Conservation (phyloP, 2,329 filamentous ascomycete genomes). For the Fusarium napiforme region DNA sequence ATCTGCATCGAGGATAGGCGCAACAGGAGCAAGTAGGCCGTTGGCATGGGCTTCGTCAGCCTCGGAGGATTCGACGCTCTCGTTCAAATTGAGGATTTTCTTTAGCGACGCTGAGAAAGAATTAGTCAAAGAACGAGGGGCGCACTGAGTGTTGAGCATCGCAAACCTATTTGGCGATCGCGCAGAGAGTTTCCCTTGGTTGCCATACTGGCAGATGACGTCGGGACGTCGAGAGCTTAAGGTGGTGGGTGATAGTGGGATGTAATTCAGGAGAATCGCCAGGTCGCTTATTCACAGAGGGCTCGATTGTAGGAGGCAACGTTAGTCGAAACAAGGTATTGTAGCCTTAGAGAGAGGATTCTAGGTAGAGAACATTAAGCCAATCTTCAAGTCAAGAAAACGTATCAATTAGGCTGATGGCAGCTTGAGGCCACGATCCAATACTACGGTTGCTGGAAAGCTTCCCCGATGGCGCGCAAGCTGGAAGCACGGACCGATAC, state of each 20-base stretch:
- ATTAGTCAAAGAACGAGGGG: slow-evolving; percentile 8
- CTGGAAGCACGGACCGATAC: slow-evolving; percentile 45
- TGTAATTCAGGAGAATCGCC: slow-evolving; percentile 28
- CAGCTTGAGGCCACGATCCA: slow-evolving; percentile 45
- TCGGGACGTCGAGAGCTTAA: slow-evolving; percentile 25
- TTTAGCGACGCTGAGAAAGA: slow-evolving; percentile 80
- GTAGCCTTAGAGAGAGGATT: background rate
- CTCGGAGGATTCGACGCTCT: slow-evolving; percentile 69
- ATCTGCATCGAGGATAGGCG: slow-evolving; percentile 85
- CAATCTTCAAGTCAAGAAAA: slow-evolving; percentile 12
- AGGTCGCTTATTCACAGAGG: slow-evolving; percentile 1
- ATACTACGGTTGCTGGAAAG: slow-evolving; percentile 36
- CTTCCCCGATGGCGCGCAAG: slow-evolving; percentile 38
- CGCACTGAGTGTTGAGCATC: background rate
- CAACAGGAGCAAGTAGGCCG: slow-evolving; percentile 73
- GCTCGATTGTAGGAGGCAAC: background rate
- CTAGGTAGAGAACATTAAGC: background rate
- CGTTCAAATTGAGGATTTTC: slow-evolving; percentile 95
- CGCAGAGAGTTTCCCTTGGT: slow-evolving; percentile 59
- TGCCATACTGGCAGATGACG: slow-evolving; percentile 55
- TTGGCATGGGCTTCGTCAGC: slow-evolving; percentile 72
- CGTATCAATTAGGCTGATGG: slow-evolving; percentile 26
- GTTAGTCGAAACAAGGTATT: background rate
- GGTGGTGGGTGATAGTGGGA: slow-evolving; percentile 40
- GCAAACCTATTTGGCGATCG: slow-evolving; percentile 62